Conservation (phyloP, 129 eudicot genomes). For the Arctium lappa region DNA sequence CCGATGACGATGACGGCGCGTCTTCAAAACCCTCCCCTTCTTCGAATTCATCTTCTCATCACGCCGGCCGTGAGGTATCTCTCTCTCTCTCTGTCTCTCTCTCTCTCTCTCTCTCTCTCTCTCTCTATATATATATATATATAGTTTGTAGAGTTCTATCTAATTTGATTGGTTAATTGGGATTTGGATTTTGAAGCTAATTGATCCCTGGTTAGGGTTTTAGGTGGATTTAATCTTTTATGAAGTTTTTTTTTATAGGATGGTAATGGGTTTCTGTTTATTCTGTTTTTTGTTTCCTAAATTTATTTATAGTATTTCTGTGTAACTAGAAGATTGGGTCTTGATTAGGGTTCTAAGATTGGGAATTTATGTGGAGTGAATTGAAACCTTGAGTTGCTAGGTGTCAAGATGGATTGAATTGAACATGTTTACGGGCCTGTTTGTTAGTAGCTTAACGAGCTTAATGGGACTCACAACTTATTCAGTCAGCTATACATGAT, state of each 20-base stretch:
- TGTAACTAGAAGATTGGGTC: not conserved
- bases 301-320: not conserved
- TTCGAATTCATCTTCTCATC: conserved; percentile 55
- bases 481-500: too few species aligned
- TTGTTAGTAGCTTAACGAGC: too few species aligned
- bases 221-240: conserved; percentile 2
- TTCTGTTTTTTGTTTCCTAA: not conserved
- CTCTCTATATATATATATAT: not conserved
- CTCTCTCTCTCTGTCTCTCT: not conserved
- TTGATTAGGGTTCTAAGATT: conserved; percentile 9
- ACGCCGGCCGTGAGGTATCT: conserved; percentile 80
- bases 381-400: not conserved
- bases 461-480: too few species aligned
- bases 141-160: not conserved
- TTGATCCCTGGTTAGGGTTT: conserved; percentile 24
- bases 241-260: not conserved
- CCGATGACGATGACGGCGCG: conserved; percentile 41
- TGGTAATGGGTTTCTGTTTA: not conserved
- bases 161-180: not conserved
- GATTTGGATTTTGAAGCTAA: conserved; percentile 5
- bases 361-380: conserved; percentile 2
- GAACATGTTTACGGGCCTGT: not conserved
- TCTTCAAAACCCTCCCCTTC: conserved; percentile 68
- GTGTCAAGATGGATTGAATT: conserved; percentile 9
- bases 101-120: not conserved